Conservation (phyloP, 495 filamentous ascomycete genomes). For the Pseudoneurospora amorphoporcata region DNA sequence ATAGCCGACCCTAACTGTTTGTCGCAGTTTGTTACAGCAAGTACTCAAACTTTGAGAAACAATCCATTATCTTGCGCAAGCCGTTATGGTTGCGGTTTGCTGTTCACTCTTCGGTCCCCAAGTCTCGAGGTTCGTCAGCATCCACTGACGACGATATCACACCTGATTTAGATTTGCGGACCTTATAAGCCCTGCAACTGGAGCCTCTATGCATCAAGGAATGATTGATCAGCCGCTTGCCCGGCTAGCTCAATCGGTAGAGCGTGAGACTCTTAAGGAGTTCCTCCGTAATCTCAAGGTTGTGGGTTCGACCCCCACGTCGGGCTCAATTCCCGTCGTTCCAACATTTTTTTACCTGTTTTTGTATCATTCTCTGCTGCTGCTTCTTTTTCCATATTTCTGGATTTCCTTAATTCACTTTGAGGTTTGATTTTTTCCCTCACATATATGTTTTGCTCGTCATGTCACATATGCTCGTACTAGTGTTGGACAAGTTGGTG, state of each 20-base stretch:
- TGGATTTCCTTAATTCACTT: neutral
- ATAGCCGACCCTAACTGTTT: too few relatives aligned
- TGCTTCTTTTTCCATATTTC: neutral
- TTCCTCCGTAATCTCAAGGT: neutral
- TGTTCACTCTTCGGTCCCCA: too few relatives aligned
- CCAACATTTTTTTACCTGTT: neutral
- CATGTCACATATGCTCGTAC: too few relatives aligned
- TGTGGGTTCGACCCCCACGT: neutral
- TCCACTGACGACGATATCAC: neutral
- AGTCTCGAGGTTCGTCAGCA: neutral
- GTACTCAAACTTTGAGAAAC: too few relatives aligned
- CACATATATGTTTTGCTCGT: too few relatives aligned
- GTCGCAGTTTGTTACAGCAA: too few relatives aligned
- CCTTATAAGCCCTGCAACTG: neutral
- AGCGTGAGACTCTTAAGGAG: conserved; percentile 61
- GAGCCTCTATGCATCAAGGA: neutral
- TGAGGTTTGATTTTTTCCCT: too few relatives aligned
- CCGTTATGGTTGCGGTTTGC: neutral
- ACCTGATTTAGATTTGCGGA: neutral
- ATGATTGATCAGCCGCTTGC: neutral
- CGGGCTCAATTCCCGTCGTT: neutral
- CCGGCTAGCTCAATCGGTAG: conserved; percentile 62
- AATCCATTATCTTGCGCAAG: neutral
- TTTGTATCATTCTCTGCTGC: neutral
- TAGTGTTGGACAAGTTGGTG: too few relatives aligned